phyloP scores from a whole-genome alignment of 306 rosid genomes.

The Gillenia trifoliata region DNA sequence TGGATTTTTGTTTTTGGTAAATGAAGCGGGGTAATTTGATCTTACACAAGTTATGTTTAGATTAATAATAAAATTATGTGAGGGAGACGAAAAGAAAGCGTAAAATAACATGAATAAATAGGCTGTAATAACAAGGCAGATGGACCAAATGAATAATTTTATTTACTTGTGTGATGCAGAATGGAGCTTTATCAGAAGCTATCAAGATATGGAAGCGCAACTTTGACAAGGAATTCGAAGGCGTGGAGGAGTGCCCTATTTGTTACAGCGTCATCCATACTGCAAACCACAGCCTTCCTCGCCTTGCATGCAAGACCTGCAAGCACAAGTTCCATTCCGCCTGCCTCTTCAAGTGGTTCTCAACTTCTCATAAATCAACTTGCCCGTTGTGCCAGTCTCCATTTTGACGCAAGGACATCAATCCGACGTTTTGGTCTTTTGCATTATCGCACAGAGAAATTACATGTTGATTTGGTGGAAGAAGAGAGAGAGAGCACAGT shows the following conservation, averaged over 20 bases:
- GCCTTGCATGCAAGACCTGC: conserved; percentile 97
- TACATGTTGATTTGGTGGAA: too few relatives aligned
- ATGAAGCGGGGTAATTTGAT: not conserved
- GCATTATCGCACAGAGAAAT: too few relatives aligned
- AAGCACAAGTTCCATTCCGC: conserved; percentile 97
- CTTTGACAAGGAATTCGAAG: conserved; percentile 97
- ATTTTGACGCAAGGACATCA: conserved; percentile 35
- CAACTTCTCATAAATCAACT: conserved; percentile 94
- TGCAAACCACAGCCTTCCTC: conserved; percentile 80
- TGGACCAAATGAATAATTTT: conserved; percentile 6
- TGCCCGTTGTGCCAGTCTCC: conserved; percentile 97
- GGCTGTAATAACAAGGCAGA: not conserved
- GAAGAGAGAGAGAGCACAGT: too few relatives aligned
- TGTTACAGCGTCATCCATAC: conserved; percentile 98
- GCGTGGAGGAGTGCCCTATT: conserved; percentile 95
- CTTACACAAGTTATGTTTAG: not conserved
- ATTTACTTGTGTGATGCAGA: conserved; percentile 49
- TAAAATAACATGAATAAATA: not conserved
- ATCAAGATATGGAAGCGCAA: conserved; percentile 90
- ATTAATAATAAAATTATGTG: not conserved
- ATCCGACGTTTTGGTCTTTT: not conserved
- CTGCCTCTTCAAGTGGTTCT: conserved; percentile 91
- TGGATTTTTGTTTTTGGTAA: not conserved
- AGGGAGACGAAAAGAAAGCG: not conserved
- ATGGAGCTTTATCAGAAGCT: conserved; percentile 95